phyloP scores from a whole-genome alignment of 1,139 yeast genomes.

The Magnusiomyces ingens region DNA sequence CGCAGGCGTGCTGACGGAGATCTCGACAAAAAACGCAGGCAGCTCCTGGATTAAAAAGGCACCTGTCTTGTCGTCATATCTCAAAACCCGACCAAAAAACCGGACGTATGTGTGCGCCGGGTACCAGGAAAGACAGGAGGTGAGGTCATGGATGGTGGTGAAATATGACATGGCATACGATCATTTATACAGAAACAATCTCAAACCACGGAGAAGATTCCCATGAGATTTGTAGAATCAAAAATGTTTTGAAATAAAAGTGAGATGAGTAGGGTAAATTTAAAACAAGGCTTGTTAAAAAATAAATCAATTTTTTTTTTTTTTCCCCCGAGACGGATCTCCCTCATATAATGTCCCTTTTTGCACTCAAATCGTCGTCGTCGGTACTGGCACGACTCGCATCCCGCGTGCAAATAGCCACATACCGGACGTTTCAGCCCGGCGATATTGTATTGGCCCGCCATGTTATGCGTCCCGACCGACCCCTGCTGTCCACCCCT shows the following conservation, averaged over 20 bases:
- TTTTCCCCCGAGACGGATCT: no score
- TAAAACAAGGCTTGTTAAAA: no score
- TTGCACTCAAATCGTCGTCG: no score
- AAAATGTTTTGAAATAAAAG: no score
- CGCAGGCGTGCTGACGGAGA: background rate
- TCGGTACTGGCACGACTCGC: no score
- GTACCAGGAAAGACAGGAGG: background rate
- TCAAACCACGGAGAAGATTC: no score
- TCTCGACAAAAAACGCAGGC: conserved; percentile 8
- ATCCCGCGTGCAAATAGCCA: no score
- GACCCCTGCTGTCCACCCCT: conserved; percentile 13
- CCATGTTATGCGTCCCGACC: conserved; percentile 15
- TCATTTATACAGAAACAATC: no score
- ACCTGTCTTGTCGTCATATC: background rate
- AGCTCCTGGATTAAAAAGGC: conserved; percentile 10
- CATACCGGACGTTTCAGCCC: conserved; percentile 10
- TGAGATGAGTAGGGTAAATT: no score
- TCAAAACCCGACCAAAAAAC: conserved; percentile 9
- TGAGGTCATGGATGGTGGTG: conserved; percentile 1
- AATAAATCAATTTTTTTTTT: no score
- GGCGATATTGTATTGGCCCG: conserved; percentile 17
- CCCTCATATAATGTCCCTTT: no score
- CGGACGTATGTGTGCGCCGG: conserved; percentile 5
- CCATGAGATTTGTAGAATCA: no score
- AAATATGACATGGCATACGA: background rate